Evolutionary conservation across 148 eudicot species (phyloP).

Genomic region (Rheum nobile): DNA sequence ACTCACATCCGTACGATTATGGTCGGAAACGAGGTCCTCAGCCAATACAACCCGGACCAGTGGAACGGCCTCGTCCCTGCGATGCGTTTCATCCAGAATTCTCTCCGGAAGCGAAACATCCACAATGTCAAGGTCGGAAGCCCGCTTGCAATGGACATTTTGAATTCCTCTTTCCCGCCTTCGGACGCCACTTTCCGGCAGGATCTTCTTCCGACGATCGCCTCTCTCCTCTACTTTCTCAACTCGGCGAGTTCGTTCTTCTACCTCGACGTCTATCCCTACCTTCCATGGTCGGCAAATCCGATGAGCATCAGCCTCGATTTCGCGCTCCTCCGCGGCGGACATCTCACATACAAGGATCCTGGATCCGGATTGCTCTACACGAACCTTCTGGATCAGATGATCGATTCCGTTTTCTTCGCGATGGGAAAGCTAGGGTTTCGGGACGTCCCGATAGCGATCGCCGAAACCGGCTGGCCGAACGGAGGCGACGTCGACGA

Average conservation of each 20-base stretch:
- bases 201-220: slow-evolving; percentile 21
- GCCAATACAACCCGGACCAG: slow-evolving; percentile 14
- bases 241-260: slow-evolving; percentile 33
- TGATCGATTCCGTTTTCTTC: slow-evolving; percentile 56
- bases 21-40: slow-evolving; percentile 76
- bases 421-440: slow-evolving; percentile 64
- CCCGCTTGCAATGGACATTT: slow-evolving; percentile 67
- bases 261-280: slow-evolving; percentile 64
- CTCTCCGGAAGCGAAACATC: slow-evolving; percentile 27
- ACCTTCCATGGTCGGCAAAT: slow-evolving; percentile 55
- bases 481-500: slow-evolving; percentile 58
- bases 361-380: slow-evolving; percentile 38
- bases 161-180: slow-evolving; percentile 55
- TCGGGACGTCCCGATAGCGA: slow-evolving; percentile 28
- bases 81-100: slow-evolving; percentile 32
- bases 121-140: slow-evolving; percentile 64
- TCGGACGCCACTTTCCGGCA: slow-evolving; percentile 48
- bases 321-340: slow-evolving; percentile 33
- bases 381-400: slow-evolving; percentile 68
- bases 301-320: slow-evolving; percentile 34
- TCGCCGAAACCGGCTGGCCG: slow-evolving; percentile 90
- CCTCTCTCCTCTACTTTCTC: slow-evolving; percentile 44
- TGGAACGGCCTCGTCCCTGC: slow-evolving; percentile 61
- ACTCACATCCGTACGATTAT: slow-evolving; percentile 55
- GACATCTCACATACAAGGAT: slow-evolving; percentile 27